Conservation (phyloP, 352 stramenopile genomes). For the Phytophthora sp. region DNA sequence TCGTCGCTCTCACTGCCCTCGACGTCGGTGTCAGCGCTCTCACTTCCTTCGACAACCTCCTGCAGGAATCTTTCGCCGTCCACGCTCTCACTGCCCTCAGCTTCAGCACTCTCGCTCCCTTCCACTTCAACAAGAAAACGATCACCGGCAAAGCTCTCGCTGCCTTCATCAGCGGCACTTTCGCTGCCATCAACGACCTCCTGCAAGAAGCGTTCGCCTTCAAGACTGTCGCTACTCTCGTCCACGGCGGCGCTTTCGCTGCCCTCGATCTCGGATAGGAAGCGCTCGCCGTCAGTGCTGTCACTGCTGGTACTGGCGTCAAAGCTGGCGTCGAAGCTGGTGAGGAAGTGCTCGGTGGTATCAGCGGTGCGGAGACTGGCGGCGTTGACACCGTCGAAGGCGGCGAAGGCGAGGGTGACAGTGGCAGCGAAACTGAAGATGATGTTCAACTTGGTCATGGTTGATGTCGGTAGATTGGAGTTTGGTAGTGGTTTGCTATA, state of each 20-base stretch:
- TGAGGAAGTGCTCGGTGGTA: not conserved
- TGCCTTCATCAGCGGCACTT: not conserved
- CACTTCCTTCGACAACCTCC: conserved; percentile 5
- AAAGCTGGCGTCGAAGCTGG: conserved; percentile 13
- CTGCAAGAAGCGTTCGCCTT: conserved; percentile 14
- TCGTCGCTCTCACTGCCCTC: conserved; percentile 4
- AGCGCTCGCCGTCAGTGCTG: conserved; percentile 9
- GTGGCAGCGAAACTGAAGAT: conserved; percentile 27
- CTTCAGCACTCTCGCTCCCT: conserved; percentile 8
- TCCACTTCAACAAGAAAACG: conserved; percentile 13
- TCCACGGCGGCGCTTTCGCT: not conserved
- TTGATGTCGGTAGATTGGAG: not conserved
- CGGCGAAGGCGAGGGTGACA: conserved; percentile 15
- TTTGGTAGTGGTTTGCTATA: no score
- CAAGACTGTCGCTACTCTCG: conserved; percentile 18
- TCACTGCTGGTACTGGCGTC: conserved; percentile 19
- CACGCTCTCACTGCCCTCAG: conserved; percentile 6
- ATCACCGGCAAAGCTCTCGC: not conserved
- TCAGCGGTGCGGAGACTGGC: conserved; percentile 14
- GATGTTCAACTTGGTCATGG: conserved; percentile 37
- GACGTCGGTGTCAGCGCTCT: not conserved
- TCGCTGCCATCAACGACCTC: conserved; percentile 12
- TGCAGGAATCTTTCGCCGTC: not conserved
- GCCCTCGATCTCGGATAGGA: conserved; percentile 23
- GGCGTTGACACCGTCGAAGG: conserved; percentile 16